A percentile compares a stretch with the other conserved stretches of the same genome.
phyloP scores from a whole-genome alignment of 108 stramenopile genomes.

The Pseudonitzschia multiseries region DNA sequence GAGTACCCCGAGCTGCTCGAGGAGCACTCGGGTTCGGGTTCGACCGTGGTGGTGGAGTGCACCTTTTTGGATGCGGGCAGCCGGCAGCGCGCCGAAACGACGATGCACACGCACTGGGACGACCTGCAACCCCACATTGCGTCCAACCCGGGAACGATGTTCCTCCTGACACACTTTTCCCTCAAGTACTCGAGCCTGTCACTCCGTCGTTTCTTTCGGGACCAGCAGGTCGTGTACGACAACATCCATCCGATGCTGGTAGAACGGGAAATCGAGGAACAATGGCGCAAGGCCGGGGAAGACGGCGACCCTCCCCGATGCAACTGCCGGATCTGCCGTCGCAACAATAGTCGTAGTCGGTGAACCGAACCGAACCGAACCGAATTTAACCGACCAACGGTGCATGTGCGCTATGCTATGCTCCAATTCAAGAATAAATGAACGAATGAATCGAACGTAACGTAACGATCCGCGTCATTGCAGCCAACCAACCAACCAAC shows the following conservation, averaged over 20 bases:
- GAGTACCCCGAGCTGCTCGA: constrained; percentile 35
- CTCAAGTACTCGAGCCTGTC: constrained; percentile 35
- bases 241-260: constrained; percentile 55
- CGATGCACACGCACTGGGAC: constrained; percentile 50
- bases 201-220: constrained; percentile 35
- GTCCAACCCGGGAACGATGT: constrained; percentile 33
- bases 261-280: constrained; percentile 33
- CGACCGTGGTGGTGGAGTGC: constrained; percentile 44
- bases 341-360: too few relatives aligned
- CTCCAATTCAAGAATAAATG: too few relatives aligned
- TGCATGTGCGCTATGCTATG: too few relatives aligned
- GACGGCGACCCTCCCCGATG: constrained; percentile 13
- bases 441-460: too few relatives aligned
- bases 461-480: too few relatives aligned
- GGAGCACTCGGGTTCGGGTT: constrained; percentile 6
- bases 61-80: constrained; percentile 37
- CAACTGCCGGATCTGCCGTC: constrained; percentile 12
- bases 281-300: constrained; percentile 23
- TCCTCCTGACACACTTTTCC: constrained; percentile 44
- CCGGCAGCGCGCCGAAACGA: constrained; percentile 28
- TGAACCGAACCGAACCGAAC: background rate
- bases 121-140: constrained; percentile 39
- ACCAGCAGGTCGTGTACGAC: constrained; percentile 11
- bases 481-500: too few relatives aligned
- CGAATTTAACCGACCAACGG: background rate